Conservation (phyloP, 495 filamentous ascomycete species). For the Chaetomium cochliodes region DNA sequence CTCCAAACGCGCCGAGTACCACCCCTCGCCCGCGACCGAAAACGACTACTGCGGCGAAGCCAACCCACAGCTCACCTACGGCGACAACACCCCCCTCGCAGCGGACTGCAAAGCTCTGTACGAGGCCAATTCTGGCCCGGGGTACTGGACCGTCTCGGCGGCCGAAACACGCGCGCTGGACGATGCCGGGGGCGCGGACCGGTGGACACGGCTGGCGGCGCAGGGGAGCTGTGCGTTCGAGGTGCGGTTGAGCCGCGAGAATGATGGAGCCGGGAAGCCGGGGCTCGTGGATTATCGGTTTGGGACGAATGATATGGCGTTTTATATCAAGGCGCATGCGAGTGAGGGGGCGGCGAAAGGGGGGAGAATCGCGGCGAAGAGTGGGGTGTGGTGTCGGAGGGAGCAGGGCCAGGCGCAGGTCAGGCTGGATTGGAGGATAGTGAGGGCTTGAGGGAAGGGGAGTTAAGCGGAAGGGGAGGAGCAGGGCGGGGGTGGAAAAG, state of each 20-base stretch:
- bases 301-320: conserved; percentile 14
- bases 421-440: conserved; percentile 7
- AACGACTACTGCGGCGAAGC: conserved; percentile 19
- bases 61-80: not conserved
- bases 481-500: not conserved
- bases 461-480: not conserved
- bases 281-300: conserved; percentile 2
- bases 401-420: not conserved
- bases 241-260: not conserved
- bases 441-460: not conserved
- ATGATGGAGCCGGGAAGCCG: not conserved
- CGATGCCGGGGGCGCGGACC: not conserved
- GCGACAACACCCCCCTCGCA: not conserved
- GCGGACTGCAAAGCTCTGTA: conserved; percentile 7
- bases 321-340: not conserved
- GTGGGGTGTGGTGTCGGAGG: conserved; percentile 1
- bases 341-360: not conserved
- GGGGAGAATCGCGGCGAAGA: not conserved
- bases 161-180: not conserved
- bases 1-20: conserved; percentile 5
- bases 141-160: conserved; percentile 9
- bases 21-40: not conserved
- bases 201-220: conserved; percentile 7
- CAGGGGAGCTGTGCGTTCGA: conserved; percentile 12
- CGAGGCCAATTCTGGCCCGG: not conserved